A percentile compares a stretch with the other conserved stretches of the same genome.
phyloP scores from a whole-genome alignment of 805 yeast species.

The Saccharomycopsis sp. region DNA sequence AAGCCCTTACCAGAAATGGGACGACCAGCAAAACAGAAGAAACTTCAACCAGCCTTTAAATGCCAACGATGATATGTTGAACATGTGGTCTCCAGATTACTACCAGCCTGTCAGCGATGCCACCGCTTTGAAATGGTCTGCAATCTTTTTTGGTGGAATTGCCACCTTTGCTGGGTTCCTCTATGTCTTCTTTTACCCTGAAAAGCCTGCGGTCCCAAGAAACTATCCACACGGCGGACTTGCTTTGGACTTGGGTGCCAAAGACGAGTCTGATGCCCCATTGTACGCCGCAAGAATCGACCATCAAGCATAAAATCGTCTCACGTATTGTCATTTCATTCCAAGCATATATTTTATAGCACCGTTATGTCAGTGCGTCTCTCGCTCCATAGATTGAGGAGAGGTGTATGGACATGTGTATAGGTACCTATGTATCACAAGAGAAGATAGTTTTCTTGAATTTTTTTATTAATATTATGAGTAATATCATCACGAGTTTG shows the following conservation, averaged over 20 bases:
- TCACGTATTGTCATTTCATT: not conserved
- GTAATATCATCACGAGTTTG: not conserved
- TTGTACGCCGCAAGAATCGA: slow-evolving; percentile 38
- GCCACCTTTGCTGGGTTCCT: slow-evolving; percentile 37
- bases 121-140: slow-evolving; percentile 53
- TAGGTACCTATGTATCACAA: not conserved
- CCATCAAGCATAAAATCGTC: slow-evolving; percentile 22
- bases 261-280: slow-evolving; percentile 35
- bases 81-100: slow-evolving; percentile 83
- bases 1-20: slow-evolving; percentile 67
- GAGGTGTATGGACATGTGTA: not conserved
- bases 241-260: slow-evolving; percentile 67
- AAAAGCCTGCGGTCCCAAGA: slow-evolving; percentile 69
- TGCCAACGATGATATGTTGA: slow-evolving; percentile 65
- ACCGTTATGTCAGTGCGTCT: not conserved
- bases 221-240: slow-evolving; percentile 71
- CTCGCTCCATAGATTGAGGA: not conserved
- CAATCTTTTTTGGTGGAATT: slow-evolving; percentile 44
- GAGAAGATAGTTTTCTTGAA: not conserved
- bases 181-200: slow-evolving; percentile 51
- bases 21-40: slow-evolving; percentile 76
- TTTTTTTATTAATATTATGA: no score
- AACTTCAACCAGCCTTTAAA: slow-evolving; percentile 68
- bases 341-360: not conserved
- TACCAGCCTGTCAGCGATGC: slow-evolving; percentile 51